phyloP scores from a whole-genome alignment of 495 filamentous ascomycete species.

The Penicillium crystallinum region DNA sequence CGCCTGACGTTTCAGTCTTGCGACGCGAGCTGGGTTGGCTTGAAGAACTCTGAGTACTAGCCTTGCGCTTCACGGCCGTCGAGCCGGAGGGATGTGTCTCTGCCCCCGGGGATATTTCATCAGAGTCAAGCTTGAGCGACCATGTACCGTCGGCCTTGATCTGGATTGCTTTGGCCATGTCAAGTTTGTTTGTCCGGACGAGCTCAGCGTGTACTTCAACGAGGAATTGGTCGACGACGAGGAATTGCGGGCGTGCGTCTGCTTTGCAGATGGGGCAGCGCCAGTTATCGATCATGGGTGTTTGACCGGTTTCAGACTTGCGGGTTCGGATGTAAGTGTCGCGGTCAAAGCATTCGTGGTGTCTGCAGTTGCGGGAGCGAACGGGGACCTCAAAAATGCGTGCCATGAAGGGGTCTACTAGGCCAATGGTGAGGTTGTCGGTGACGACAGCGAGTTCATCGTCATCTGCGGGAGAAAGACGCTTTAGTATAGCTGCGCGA shows the following conservation, averaged over 20 bases:
- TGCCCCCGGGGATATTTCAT: conserved; percentile 6
- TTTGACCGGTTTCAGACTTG: conserved; percentile 41
- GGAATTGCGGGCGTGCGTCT: conserved; percentile 66
- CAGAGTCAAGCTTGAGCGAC: conserved; percentile 35
- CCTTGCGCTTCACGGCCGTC: conserved; percentile 15
- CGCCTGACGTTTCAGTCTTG: neutral
- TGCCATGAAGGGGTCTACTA: conserved; percentile 71
- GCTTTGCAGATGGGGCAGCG: conserved; percentile 71
- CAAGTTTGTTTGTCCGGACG: conserved; percentile 27
- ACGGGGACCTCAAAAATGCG: conserved; percentile 66
- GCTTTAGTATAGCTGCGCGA: conserved; percentile 31
- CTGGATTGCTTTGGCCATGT: conserved; percentile 51
- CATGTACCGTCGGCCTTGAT: conserved; percentile 57
- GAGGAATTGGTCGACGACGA: conserved; percentile 69
- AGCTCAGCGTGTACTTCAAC: conserved; percentile 50
- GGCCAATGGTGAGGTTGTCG: conserved; percentile 60
- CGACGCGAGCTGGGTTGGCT: neutral
- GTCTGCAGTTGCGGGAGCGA: conserved; percentile 55
- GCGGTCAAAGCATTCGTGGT: conserved; percentile 86
- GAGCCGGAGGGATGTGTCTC: neutral
- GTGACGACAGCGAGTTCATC: conserved; percentile 65
- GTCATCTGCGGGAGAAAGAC: conserved; percentile 42
- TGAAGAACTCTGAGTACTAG: neutral
- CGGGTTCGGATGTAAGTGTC: conserved; percentile 70
- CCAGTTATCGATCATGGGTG: conserved; percentile 68